A percentile compares a stretch with the other conserved stretches of the same genome.
phyloP scores from a whole-genome alignment of 2,329 filamentous ascomycete species.

The Cercospora zeina region DNA sequence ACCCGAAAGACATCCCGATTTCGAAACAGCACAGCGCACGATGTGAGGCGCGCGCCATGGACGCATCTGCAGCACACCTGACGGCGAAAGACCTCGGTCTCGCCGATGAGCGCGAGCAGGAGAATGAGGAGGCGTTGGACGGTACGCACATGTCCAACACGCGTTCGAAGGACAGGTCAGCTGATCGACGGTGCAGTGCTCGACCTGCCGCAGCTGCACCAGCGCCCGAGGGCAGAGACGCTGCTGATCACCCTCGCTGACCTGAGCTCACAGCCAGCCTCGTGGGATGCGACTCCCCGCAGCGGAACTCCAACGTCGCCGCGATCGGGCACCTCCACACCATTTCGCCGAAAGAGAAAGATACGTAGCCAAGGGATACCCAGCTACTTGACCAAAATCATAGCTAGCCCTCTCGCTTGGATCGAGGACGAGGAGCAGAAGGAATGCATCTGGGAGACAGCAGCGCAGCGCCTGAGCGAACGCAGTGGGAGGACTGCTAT shows the following conservation, averaged over 20 bases:
- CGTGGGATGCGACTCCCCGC: slow-evolving; percentile 59
- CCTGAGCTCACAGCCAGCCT: slow-evolving; percentile 66
- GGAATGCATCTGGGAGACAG: slow-evolving; percentile 73
- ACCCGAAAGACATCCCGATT: slow-evolving; percentile 11
- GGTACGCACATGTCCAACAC: slow-evolving; percentile 31
- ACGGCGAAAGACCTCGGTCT: slow-evolving; percentile 23
- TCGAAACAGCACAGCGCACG: slow-evolving; percentile 1
- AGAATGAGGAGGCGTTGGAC: slow-evolving; percentile 38
- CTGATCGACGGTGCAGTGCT: slow-evolving; percentile 51
- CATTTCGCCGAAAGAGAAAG: slow-evolving; percentile 43
- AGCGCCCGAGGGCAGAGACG: slow-evolving; percentile 65
- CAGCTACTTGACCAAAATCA: slow-evolving; percentile 67
- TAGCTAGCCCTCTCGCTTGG: slow-evolving; percentile 68
- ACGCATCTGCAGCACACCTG: slow-evolving; percentile 10
- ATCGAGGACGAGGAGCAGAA: slow-evolving; percentile 64
- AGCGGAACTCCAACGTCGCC: slow-evolving; percentile 30
- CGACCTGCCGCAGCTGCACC: slow-evolving; percentile 81
- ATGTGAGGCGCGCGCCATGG: slow-evolving; percentile 7
- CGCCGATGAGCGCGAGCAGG: slow-evolving; percentile 7
- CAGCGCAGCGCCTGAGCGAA: slow-evolving; percentile 78
- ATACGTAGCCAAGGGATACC: slow-evolving; percentile 54
- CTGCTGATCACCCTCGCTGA: slow-evolving; percentile 66
- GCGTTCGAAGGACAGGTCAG: slow-evolving; percentile 3
- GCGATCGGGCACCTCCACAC: slow-evolving; percentile 31
- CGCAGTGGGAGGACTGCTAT: slow-evolving; percentile 76